Evolutionary conservation across 176 grass and related monocot genomes (phyloP), one percentile per base, ranked within the genome.

Genomic region (Triticum timopheevii): DNA sequence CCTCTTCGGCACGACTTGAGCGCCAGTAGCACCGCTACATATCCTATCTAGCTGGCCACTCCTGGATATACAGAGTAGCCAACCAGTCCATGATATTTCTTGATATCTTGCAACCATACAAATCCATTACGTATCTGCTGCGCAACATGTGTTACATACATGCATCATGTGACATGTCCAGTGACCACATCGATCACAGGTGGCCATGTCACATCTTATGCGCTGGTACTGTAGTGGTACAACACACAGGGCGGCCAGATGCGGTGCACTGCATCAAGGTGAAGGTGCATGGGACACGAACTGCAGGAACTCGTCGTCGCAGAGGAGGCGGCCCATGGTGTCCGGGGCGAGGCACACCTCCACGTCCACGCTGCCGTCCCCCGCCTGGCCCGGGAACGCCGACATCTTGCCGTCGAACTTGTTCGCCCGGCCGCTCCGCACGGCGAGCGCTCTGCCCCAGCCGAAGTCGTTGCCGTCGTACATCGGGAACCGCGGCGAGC

Each of bases 391-490:
- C 2, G 96, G 96, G 80, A 98, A 98, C 16, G 93, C 91, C 68
- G 93, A 98, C 89, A 98, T 98, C 91, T 98, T 98, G 4, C 93
- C 96, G 45, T 98, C 93, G 54, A 98, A 98, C 33, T 98, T 95
- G 87, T 98, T 98, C 1, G 96, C 96, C 31, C 87, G 79, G 0
- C 93, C 96, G 71, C 93, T 98, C 56, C 96, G 47, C 22, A 98
- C 92, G 19, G 96, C 96, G 38, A 90, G 16, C 17, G 96, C 88
- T 20, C 52, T 84, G 45, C 96, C 96, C 96, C 96, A 98, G 2
- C 96, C 96, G 62, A 98, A 98, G 90, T 98, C 91, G 79, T 98
- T 95, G 19, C 96, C 93, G 73, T 94, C 88, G 81, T 98, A 98
- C 93, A 95, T 92, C 42, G 96, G 96, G 87, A 98, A 98, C 54